Percentiles rank a stretch among this genome's conserved stretches.
These are phyloP conservation scores for Penicillium sp. DNA, from an alignment of 2,329 filamentous ascomycete species.

Conservation along the genomic window DNA sequence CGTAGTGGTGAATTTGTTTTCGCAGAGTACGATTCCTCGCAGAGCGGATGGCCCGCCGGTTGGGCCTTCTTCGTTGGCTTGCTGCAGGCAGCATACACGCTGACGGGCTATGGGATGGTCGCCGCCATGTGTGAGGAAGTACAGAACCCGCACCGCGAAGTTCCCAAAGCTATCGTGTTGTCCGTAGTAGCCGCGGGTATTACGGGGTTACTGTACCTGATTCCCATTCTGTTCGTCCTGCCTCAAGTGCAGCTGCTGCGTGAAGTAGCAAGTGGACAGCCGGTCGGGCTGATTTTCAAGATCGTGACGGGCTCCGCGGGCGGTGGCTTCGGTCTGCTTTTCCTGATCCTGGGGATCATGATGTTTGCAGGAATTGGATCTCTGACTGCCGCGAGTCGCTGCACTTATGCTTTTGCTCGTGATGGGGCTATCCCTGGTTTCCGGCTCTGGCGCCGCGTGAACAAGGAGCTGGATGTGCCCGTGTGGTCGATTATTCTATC, in stretches of 20 bases:
- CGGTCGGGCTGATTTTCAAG: constrained; percentile 71
- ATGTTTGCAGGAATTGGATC: constrained; percentile 72
- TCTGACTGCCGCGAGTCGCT: constrained; percentile 67
- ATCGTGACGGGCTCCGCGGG: constrained; percentile 65
- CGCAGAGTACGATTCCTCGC: constrained; percentile 60
- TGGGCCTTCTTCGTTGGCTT: constrained; percentile 71
- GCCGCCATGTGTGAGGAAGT: constrained; percentile 69
- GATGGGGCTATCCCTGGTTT: constrained; percentile 70
- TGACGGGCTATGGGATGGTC: constrained; percentile 63
- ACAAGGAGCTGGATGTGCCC: constrained; percentile 62
- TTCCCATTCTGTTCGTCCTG: constrained; percentile 71
- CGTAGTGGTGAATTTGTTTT: constrained; percentile 62
- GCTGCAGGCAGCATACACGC: constrained; percentile 54
- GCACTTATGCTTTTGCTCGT: constrained; percentile 70
- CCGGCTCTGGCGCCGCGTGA: constrained; percentile 60
- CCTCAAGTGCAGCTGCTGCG: constrained; percentile 62
- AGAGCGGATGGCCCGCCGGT: constrained; percentile 61
- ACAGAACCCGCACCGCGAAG: constrained; percentile 62
- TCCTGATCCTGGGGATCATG: constrained; percentile 69
- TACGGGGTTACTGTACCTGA: constrained; percentile 62
- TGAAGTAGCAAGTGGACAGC: constrained; percentile 64
- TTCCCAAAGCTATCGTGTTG: constrained; percentile 65
- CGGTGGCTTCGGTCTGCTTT: constrained; percentile 69
- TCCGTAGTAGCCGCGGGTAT: constrained; percentile 63
- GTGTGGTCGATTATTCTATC: constrained; percentile 65